Evolutionary conservation across 2,329 filamentous ascomycete species (phyloP), one percentile per base, ranked within the genome.

Genomic region (Penicillium occitanis): DNA sequence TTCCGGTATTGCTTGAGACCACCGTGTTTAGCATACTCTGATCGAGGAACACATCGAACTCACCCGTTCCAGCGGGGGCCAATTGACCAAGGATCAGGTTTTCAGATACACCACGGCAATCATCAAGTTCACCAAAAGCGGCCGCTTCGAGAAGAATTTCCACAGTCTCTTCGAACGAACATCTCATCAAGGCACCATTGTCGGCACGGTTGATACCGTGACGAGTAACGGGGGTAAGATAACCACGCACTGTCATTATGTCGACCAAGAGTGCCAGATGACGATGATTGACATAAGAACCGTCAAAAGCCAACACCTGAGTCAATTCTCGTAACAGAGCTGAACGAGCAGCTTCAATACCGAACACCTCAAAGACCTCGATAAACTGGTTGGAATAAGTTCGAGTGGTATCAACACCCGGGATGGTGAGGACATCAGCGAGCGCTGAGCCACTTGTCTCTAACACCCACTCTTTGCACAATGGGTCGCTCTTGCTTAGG

Each of bases 221-320:
- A 80, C 95, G 91, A 65, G 95, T 99, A 69, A 99, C 94, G 14
- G 95, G 94, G 79, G 97, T 97, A 74, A 99, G 89, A 73, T 91
- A 90, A 71, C 95, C 95, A 73, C 95, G 88, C 73, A 96, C 93
- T 33, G 93, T 97, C 95, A 99, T 99, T 69, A 99, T 92, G 81
- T 99, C 95, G 70, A 96, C 93, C 63, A 99, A 85, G 42, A 99
- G 87, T 58, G 93, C 91, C 83, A 99, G 88, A 83, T 99, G 95
- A 74, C 95, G 93, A 81, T 98, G 93, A 79, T 99, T 99, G 86
- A 99, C 95, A 78, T 99, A 99, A 14, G 95, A 98, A 86, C 96
- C 96, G 77, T 98, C 95, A 77, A 99, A 99, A 30, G 95, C 93
- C 82, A 99, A 82, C 76, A 99, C 95, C 74, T 92, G 89, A 35